Evolutionary conservation across 2,329 filamentous ascomycete species (phyloP).

Genomic region (Atkinsonella texensis): DNA sequence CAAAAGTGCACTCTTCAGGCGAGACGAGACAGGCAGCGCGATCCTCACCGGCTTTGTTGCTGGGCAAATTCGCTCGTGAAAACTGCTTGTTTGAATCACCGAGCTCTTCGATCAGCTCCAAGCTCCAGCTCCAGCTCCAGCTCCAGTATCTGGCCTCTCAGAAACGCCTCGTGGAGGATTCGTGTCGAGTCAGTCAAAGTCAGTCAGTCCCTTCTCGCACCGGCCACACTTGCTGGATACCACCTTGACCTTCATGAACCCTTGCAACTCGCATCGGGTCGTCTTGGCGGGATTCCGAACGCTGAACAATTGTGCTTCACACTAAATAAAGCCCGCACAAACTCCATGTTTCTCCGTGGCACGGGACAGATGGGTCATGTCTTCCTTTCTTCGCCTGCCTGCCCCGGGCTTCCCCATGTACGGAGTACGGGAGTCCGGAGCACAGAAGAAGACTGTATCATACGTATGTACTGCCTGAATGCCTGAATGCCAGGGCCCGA

Average conservation of each 20-base stretch:
- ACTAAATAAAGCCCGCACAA: neutral
- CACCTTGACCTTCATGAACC: neutral
- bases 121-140: neutral
- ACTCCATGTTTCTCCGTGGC: neutral
- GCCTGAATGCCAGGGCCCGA: no score
- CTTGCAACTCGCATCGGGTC: slow-evolving; percentile 1
- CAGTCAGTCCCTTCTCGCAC: neutral
- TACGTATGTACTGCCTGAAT: no score
- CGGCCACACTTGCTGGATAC: neutral
- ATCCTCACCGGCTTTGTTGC: neutral
- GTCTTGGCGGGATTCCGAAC: slow-evolving; percentile 3
- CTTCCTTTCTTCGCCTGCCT: neutral
- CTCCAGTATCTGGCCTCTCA: neutral
- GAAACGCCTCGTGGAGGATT: neutral
- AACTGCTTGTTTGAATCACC: neutral
- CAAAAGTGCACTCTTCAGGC: neutral
- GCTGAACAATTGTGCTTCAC: slow-evolving; percentile 1
- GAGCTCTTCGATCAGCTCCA: neutral
- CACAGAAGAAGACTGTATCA: no score
- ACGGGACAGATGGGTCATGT: neutral
- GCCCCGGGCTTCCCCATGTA: neutral
- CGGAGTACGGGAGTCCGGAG: neutral
- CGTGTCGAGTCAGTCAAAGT: neutral
- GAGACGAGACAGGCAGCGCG: neutral
- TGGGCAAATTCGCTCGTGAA: neutral